These are phyloP conservation scores for Scedosporium minutisporum DNA, from an alignment of 2,329 filamentous ascomycete species.

Conservation along the genomic window DNA sequence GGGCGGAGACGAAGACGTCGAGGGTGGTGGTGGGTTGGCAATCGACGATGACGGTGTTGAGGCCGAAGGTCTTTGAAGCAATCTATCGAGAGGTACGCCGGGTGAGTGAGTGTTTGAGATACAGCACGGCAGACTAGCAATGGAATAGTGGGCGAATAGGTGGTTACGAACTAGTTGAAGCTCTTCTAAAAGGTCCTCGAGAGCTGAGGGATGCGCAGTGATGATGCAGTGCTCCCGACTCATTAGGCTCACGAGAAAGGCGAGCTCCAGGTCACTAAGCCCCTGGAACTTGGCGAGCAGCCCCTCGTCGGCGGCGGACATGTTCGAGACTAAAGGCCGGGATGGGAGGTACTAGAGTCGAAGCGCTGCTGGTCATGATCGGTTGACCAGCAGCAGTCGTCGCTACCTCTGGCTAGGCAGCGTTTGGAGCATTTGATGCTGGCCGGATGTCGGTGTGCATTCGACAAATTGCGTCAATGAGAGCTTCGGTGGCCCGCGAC, in stretches of 20 bases:
- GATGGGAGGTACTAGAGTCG: background rate
- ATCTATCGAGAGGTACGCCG: slow-evolving; percentile 36
- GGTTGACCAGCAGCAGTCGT: background rate
- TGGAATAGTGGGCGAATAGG: background rate
- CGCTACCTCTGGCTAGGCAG: background rate
- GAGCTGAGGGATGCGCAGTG: slow-evolving; percentile 52
- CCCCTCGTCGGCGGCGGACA: slow-evolving; percentile 44
- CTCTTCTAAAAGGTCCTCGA: slow-evolving; percentile 65
- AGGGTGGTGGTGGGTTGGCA: slow-evolving; percentile 66
- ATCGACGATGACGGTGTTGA: slow-evolving; percentile 59
- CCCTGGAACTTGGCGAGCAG: slow-evolving; percentile 63
- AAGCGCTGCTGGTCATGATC: background rate
- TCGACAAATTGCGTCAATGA: background rate
- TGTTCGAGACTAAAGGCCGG: slow-evolving; percentile 19
- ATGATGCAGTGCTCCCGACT: slow-evolving; percentile 83
- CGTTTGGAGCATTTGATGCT: background rate
- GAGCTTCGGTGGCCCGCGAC: background rate
- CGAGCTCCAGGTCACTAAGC: slow-evolving; percentile 81
- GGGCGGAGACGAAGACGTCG: slow-evolving; percentile 67
- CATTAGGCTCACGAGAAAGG: slow-evolving; percentile 70
- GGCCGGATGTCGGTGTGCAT: background rate
- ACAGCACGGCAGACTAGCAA: background rate
- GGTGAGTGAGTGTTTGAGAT: background rate
- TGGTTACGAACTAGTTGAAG: slow-evolving; percentile 49
- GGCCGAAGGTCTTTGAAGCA: slow-evolving; percentile 59